Evolutionary conservation across 2,329 filamentous ascomycete species (phyloP).

Genomic region (Neopestalotiopsis sp.): DNA sequence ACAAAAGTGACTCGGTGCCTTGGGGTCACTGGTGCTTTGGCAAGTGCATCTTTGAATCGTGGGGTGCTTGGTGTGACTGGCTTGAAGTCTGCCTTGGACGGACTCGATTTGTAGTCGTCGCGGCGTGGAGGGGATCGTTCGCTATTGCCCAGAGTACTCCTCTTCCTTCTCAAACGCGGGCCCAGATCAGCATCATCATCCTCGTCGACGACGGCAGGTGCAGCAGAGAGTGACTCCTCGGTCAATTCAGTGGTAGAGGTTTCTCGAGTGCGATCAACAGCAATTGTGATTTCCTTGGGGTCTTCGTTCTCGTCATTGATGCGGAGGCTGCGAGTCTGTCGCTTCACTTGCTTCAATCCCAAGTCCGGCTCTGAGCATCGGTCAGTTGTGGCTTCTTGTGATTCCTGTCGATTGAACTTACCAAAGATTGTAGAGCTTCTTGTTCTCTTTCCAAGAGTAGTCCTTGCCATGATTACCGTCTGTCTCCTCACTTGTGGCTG

Average conservation of each 20-base stretch:
- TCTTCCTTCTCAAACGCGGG: neutral
- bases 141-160: neutral
- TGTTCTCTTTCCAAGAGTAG: conserved; percentile 48
- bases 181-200: conserved; percentile 4
- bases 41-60: conserved; percentile 79
- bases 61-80: conserved; percentile 75
- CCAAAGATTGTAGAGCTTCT: conserved; percentile 41
- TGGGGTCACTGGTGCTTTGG: conserved; percentile 76
- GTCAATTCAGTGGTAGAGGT: conserved; percentile 45
- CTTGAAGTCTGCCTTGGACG: conserved; percentile 37
- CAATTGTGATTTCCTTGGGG: conserved; percentile 47
- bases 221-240: conserved; percentile 33
- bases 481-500: neutral
- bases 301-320: conserved; percentile 74
- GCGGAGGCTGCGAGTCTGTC: conserved; percentile 44
- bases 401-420: conserved; percentile 28
- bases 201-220: conserved; percentile 7
- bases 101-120: neutral
- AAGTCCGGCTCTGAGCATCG: conserved; percentile 32
- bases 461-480: conserved; percentile 15
- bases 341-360: conserved; percentile 53
- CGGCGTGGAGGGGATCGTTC: neutral
- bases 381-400: conserved; percentile 26
- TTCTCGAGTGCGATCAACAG: conserved; percentile 46
- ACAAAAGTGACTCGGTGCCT: conserved; percentile 81